Percentiles rank a stretch among this genome's conserved stretches.
Conservation (phyloP, 2,329 filamentous ascomycete species). For the Cadophora sp. region DNA sequence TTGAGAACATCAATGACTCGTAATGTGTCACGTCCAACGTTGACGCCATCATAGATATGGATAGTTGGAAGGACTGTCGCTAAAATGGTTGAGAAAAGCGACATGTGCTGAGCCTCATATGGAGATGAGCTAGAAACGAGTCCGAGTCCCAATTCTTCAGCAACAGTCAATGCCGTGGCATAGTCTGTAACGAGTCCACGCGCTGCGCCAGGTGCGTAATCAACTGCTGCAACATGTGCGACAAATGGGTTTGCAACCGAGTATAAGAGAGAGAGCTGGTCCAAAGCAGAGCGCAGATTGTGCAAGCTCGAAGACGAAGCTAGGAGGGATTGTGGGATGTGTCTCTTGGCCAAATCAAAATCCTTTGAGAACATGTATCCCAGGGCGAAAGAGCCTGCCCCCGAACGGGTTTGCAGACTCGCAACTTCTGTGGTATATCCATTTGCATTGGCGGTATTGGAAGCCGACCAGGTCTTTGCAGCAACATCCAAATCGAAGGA, state of each 20-base stretch:
- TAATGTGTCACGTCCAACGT: conserved; percentile 81
- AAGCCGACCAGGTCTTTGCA: conserved; percentile 76
- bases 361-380: conserved; percentile 98
- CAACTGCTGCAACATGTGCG: conserved; percentile 88
- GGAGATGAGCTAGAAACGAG: conserved; percentile 85
- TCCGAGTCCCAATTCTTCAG: conserved; percentile 89
- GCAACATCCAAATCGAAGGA: conserved; percentile 90
- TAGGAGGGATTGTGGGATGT: conserved; percentile 89
- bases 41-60: conserved; percentile 88
- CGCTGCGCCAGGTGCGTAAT: conserved; percentile 72
- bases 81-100: conserved; percentile 83
- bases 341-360: conserved; percentile 89
- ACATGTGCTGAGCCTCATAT: conserved; percentile 95
- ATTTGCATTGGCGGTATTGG: conserved; percentile 78
- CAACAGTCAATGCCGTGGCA: conserved; percentile 76
- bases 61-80: conserved; percentile 81
- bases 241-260: conserved; percentile 92
- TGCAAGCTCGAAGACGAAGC: conserved; percentile 84
- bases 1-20: conserved; percentile 83
- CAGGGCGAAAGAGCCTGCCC: conserved; percentile 88
- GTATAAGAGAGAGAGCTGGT: conserved; percentile 92
- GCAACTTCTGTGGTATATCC: conserved; percentile 81
- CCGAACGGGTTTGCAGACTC: conserved; percentile 83
- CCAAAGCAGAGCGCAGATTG: conserved; percentile 81
- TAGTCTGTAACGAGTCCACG: conserved; percentile 88